A percentile compares a stretch with the other conserved stretches of the same genome.
phyloP scores from a whole-genome alignment of 2,329 filamentous ascomycete genomes.

The Beauveria australis region DNA sequence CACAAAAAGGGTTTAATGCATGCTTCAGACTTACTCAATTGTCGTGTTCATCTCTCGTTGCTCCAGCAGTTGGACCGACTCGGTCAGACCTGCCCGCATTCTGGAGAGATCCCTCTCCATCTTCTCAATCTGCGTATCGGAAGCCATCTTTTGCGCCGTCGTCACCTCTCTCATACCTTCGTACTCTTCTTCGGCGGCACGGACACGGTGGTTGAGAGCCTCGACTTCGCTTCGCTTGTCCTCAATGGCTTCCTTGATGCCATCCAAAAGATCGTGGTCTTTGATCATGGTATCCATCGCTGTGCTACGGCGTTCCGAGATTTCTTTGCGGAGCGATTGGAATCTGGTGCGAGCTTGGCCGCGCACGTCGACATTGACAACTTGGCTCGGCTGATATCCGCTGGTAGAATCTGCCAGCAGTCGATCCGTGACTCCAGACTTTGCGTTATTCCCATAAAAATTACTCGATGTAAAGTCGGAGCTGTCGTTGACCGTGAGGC shows the following conservation, averaged over 20 bases:
- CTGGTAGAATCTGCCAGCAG: slow-evolving; percentile 73
- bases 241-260: slow-evolving; percentile 93
- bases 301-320: slow-evolving; percentile 76
- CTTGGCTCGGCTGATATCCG: slow-evolving; percentile 82
- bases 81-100: slow-evolving; percentile 75
- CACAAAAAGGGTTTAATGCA: not conserved
- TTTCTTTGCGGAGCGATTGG: slow-evolving; percentile 71
- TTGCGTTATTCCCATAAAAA: slow-evolving; percentile 29
- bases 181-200: slow-evolving; percentile 85
- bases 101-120: slow-evolving; percentile 97
- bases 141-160: slow-evolving; percentile 76
- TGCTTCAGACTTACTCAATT: slow-evolving; percentile 63
- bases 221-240: slow-evolving; percentile 92
- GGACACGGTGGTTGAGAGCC: slow-evolving; percentile 77
- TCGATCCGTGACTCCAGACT: slow-evolving; percentile 53
- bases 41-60: slow-evolving; percentile 94
- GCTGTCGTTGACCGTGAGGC: slow-evolving; percentile 69
- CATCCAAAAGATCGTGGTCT: slow-evolving; percentile 86
- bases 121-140: slow-evolving; percentile 92
- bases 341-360: slow-evolving; percentile 75
- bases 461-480: slow-evolving; percentile 67
- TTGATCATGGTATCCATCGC: slow-evolving; percentile 89
- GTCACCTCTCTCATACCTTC: slow-evolving; percentile 85
- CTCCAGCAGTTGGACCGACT: slow-evolving; percentile 85
- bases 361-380: slow-evolving; percentile 82